Evolutionary conservation across 768 basidiomycete genomes (phyloP).

Genomic region (Hygrophorus pudorinus): DNA sequence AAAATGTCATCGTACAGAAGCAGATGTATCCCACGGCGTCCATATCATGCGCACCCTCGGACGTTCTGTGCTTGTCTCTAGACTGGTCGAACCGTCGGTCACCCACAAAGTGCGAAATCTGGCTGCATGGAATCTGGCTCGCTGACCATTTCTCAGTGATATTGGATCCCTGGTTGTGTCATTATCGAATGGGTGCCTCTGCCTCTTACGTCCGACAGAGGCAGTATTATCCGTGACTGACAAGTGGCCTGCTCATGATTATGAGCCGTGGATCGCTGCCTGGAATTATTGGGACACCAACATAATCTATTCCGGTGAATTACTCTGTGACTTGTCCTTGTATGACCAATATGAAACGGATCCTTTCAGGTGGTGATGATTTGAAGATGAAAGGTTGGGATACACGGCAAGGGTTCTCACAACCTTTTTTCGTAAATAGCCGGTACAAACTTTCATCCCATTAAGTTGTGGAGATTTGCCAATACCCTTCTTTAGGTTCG

Average conservation of each 20-base stretch:
- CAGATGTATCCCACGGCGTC: constrained; percentile 28
- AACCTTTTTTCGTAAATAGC: constrained; percentile 65
- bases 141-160: constrained; percentile 22
- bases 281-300: constrained; percentile 84
- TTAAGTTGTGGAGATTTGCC: background rate
- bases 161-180: constrained; percentile 65
- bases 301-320: constrained; percentile 74
- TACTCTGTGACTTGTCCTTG: background rate
- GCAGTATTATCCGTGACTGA: constrained; percentile 34
- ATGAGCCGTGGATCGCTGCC: constrained; percentile 89
- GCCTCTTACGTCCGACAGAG: constrained; percentile 45
- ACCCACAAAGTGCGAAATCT: constrained; percentile 31
- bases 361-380: constrained; percentile 78
- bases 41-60: constrained; percentile 39
- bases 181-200: constrained; percentile 68
- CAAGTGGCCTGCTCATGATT: constrained; percentile 83
- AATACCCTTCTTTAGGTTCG: constrained; percentile 47
- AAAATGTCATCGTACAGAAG: constrained; percentile 21
- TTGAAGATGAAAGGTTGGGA: constrained; percentile 89
- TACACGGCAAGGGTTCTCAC: constrained; percentile 47
- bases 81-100: constrained; percentile 80
- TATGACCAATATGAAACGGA: background rate
- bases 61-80: constrained; percentile 76
- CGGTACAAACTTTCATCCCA: constrained; percentile 30
- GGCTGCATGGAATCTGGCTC: background rate